Percentiles rank a stretch among this genome's conserved stretches.
These are phyloP conservation scores for Paramecium octaurelia DNA, from an alignment of 73 alveolate species.

Conservation along the genomic window DNA sequence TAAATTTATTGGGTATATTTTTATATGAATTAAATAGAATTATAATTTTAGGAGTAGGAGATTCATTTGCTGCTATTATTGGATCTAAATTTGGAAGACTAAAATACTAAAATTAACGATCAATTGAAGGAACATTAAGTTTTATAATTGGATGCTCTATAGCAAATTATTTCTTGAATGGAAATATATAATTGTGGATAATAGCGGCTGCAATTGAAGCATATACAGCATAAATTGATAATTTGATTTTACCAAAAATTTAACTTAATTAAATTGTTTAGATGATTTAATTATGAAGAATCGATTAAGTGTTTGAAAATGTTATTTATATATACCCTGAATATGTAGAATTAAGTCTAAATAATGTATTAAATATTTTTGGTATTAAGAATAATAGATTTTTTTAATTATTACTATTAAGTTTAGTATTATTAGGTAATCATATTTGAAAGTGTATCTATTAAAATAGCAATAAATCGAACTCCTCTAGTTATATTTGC, in stretches of 20 bases:
- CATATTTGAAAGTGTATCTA: neutral
- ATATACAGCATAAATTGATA: neutral
- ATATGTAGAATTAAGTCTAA: neutral
- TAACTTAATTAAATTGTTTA: neutral
- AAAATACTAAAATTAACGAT: neutral
- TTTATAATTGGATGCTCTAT: neutral
- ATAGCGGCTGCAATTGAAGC: neutral
- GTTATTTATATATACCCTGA: neutral
- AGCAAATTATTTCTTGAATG: neutral
- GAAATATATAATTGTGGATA: neutral
- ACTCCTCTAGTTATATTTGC: neutral
- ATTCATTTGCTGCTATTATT: constrained; percentile 40
- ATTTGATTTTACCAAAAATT: neutral
- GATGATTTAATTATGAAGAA: neutral
- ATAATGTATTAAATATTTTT: too few relatives aligned
- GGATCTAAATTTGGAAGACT: constrained; percentile 34
- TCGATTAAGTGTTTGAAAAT: neutral
- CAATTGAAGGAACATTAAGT: constrained; percentile 11
- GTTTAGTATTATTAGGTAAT: neutral
- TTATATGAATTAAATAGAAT: neutral
- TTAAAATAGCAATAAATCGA: too few relatives aligned
- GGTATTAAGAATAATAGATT: neutral
- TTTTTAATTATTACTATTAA: neutral
- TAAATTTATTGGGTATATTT: neutral
- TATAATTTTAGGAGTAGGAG: constrained; percentile 8